A percentile compares a stretch with the other conserved stretches of the same genome.
phyloP scores from a whole-genome alignment of 2,329 filamentous ascomycete species.

The Colletotrichum australisinense region DNA sequence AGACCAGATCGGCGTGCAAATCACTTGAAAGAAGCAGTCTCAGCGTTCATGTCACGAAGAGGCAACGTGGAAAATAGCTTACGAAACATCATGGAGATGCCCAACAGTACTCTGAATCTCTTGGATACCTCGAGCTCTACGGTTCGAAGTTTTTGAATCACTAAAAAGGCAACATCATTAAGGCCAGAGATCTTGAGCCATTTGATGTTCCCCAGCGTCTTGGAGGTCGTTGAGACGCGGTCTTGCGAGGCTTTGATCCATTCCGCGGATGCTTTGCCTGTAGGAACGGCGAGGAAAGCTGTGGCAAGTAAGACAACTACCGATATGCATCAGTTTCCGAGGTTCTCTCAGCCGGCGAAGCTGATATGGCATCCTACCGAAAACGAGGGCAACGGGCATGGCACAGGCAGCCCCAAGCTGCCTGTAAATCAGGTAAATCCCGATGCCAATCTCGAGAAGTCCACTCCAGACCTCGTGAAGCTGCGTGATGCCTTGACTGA shows the following conservation, averaged over 20 bases:
- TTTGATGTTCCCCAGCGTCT: constrained; percentile 61
- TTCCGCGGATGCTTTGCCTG: constrained; percentile 48
- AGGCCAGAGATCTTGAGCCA: constrained; percentile 62
- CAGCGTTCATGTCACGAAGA: background rate
- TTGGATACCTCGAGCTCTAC: constrained; percentile 39
- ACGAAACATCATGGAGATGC: constrained; percentile 34
- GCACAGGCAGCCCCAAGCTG: constrained; percentile 55
- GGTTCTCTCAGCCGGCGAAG: background rate
- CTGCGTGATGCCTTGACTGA: constrained; percentile 37
- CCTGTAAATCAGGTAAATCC: constrained; percentile 41
- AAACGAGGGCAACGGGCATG: constrained; percentile 56
- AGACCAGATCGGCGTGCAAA: constrained; percentile 37
- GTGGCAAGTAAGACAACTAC: constrained; percentile 46
- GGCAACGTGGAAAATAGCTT: background rate
- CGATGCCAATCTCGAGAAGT: constrained; percentile 41
- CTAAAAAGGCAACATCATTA: constrained; percentile 48
- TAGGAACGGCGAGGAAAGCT: constrained; percentile 41
- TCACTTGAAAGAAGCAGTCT: constrained; percentile 12
- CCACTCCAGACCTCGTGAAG: constrained; percentile 40
- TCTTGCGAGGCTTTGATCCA: constrained; percentile 63
- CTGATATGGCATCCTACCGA: constrained; percentile 45
- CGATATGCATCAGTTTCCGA: constrained; percentile 33
- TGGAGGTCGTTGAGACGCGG: constrained; percentile 59
- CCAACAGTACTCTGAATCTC: constrained; percentile 39
- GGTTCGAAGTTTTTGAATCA: constrained; percentile 37